These are phyloP conservation scores for Mortierella sp. DNA, from an alignment of 371 early-diverging fungal genomes.

Conservation along the genomic window DNA sequence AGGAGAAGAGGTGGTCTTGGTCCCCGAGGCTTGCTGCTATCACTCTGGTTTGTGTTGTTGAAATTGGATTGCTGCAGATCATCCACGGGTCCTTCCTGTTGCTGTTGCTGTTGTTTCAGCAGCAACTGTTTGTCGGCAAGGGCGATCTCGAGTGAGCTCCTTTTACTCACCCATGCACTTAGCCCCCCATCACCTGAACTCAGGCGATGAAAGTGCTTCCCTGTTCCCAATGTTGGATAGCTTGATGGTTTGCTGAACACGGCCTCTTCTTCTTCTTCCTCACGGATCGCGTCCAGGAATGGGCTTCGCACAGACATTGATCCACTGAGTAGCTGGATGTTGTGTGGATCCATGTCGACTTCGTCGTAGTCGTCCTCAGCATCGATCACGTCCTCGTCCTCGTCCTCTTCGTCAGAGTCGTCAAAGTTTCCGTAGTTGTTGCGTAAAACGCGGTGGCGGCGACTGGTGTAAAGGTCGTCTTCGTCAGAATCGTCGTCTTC, in stretches of 20 bases:
- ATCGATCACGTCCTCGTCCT: constrained; percentile 12
- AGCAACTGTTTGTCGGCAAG: constrained; percentile 23
- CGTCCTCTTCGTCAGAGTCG: constrained; percentile 11
- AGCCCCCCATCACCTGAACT: constrained; percentile 25
- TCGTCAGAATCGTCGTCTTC: constrained; percentile 39
- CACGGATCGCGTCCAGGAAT: constrained; percentile 48
- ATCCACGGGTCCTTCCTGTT: not conserved
- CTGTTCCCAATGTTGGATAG: constrained; percentile 37
- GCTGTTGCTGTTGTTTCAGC: constrained; percentile 10
- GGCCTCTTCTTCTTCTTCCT: constrained; percentile 50
- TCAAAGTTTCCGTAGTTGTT: constrained; percentile 2
- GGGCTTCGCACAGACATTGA: constrained; percentile 51
- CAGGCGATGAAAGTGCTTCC: constrained; percentile 28
- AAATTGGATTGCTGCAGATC: constrained; percentile 31
- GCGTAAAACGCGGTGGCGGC: not conserved
- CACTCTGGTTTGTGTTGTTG: constrained; percentile 34
- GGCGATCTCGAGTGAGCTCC: constrained; percentile 14
- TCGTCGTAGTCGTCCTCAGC: constrained; percentile 43
- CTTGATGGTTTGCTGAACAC: constrained; percentile 45
- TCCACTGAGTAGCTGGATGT: constrained; percentile 47
- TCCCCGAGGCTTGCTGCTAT: constrained; percentile 44
- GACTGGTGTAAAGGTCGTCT: constrained; percentile 12
- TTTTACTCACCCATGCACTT: constrained; percentile 7
- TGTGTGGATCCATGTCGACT: constrained; percentile 46
- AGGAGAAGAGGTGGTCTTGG: constrained; percentile 42